These are phyloP conservation scores for Naematelia encephala DNA, from an alignment of 768 basidiomycete genomes.

Conservation along the genomic window DNA sequence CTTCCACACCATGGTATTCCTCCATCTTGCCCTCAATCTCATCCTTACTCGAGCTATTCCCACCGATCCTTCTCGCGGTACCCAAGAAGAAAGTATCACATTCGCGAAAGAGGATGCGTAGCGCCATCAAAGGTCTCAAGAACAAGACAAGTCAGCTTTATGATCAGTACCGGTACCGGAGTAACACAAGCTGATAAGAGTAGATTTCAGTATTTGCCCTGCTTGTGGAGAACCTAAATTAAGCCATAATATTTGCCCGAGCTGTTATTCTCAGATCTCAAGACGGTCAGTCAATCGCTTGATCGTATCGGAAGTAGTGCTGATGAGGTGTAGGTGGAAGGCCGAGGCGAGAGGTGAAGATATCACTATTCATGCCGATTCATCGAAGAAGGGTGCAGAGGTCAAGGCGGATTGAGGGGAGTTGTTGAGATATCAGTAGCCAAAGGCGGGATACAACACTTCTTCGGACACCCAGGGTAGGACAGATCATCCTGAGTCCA, in stretches of 20 bases:
- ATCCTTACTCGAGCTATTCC: slow-evolving; percentile 69
- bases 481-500: too few relatives aligned
- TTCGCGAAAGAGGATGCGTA: slow-evolving; percentile 90
- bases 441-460: too few relatives aligned
- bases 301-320: slow-evolving; percentile 7
- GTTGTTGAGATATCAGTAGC: too few relatives aligned
- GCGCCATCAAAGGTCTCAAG: slow-evolving; percentile 88
- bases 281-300: slow-evolving; percentile 55
- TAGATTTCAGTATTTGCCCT: slow-evolving; percentile 88
- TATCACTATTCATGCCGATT: neutral
- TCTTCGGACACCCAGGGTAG: too few relatives aligned
- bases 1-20: slow-evolving; percentile 6
- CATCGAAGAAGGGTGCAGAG: too few relatives aligned
- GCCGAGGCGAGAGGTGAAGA: slow-evolving; percentile 25
- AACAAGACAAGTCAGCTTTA: slow-evolving; percentile 75
- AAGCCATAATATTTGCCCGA: slow-evolving; percentile 78
- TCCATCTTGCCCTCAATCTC: slow-evolving; percentile 51
- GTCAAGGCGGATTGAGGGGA: too few relatives aligned
- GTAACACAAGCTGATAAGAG: slow-evolving; percentile 1
- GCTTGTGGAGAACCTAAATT: slow-evolving; percentile 84
- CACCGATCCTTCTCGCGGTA: slow-evolving; percentile 82
- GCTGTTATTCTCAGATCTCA: slow-evolving; percentile 70
- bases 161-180: neutral
- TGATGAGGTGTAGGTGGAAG: slow-evolving; percentile 38
- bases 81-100: slow-evolving; percentile 93